Base-by-base conservation (phyloP, 768 basidiomycete species). In the Russula sp. region DNA sequence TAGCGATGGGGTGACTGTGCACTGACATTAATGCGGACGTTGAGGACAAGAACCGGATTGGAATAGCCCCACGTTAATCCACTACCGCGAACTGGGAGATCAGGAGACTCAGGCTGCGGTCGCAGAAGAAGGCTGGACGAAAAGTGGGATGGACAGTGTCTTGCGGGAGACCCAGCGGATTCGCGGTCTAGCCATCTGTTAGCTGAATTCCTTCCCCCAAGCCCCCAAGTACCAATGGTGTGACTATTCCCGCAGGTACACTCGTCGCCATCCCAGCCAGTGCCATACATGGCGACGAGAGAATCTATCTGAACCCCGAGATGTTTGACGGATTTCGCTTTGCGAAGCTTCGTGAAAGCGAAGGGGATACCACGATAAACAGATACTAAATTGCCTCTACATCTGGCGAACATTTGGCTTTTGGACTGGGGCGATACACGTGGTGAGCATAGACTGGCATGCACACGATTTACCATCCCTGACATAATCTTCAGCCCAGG, bases 271-370 rank as follows among this genome's bases (percentile, higher is more conserved):
- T 73, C 3, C 67, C 77, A 0, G 45, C 66, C 14, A 59, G 59
- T 14, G 68, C 70, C 5, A 71, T 70, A 41, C 78, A 80, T 56
- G 48, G 20, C 22, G 68, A 70, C 53, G 63, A 70, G 59, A 58
- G 54, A 14, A 57, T 73, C 41, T 79, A 78, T 65, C 32, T 64
- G 0, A 66, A 77, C 53, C 65, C 79, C 0, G 54, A 69, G 6
- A 63, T 57, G 16, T 83, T 82, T 64, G 75, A 80, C 32, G 75
- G 75, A 0, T 76, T 75, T 62, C 73, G 81, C 0, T 79, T 77
- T 65, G 55, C 72, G 22, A 52, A 57, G 46, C 59, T 51, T 39
- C 55, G 54, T 2, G 52, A 47, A 34, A n/a, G 38, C 13, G 46
- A 61, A 10, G 59, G 32, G 22, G 46, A 46, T 29, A 20, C 36